Percentiles rank a stretch among this genome's conserved stretches.
These are phyloP conservation scores for Phytophthora sp. DNA, from an alignment of 352 stramenopile genomes.

Conservation along the genomic window DNA sequence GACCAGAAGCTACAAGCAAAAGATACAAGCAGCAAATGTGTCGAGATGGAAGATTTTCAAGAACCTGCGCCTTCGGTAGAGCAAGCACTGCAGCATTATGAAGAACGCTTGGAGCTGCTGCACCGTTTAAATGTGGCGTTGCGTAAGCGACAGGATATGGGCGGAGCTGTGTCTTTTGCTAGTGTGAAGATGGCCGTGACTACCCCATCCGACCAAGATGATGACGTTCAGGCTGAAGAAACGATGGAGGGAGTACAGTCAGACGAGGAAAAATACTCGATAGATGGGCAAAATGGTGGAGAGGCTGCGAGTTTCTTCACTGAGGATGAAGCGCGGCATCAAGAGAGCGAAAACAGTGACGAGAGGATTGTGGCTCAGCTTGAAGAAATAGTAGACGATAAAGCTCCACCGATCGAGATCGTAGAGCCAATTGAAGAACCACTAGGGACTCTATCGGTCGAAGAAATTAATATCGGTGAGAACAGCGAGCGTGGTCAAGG, in stretches of 20 bases:
- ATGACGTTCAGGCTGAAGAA: constrained; percentile 1
- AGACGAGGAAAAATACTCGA: too few relatives aligned
- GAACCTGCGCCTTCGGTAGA: constrained; percentile 15
- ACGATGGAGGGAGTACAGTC: too few relatives aligned
- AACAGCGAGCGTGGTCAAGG: constrained; percentile 2
- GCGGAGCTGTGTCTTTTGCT: not conserved
- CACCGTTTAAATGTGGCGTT: constrained; percentile 46
- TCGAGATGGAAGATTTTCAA: constrained; percentile 12
- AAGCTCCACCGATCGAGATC: not conserved
- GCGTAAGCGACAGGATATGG: constrained; percentile 28
- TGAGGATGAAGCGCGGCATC: constrained; percentile 12
- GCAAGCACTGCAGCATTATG: constrained; percentile 31
- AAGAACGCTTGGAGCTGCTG: constrained; percentile 45
- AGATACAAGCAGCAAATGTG: not conserved
- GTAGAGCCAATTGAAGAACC: not conserved
- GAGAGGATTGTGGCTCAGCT: constrained; percentile 41
- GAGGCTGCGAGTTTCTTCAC: not conserved
- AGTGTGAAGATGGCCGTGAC: not conserved
- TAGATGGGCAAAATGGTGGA: not conserved
- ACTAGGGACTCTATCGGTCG: not conserved
- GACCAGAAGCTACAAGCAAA: constrained; percentile 4
- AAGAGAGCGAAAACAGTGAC: constrained; percentile 27
- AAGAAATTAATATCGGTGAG: constrained; percentile 3
- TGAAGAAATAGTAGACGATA: constrained; percentile 4
- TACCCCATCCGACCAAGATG: not conserved